These are phyloP conservation scores for Fusarium fujikuroi DNA, from an alignment of 2,329 filamentous ascomycete species.

Conservation along the genomic window DNA sequence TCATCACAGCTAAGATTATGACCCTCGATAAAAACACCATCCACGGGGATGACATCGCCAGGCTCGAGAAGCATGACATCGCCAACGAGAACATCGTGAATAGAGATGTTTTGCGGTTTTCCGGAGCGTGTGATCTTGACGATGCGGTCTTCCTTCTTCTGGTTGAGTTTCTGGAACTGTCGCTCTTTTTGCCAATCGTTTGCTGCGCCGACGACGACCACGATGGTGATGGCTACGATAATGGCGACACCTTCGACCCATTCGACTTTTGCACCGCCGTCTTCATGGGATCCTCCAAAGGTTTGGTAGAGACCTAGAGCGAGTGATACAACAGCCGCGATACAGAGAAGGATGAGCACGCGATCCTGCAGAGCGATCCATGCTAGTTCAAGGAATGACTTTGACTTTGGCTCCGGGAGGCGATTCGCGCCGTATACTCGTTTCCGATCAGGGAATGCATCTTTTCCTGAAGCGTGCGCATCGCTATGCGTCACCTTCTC, in stretches of 20 bases:
- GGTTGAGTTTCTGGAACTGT: slow-evolving; percentile 71
- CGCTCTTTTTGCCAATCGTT: slow-evolving; percentile 77
- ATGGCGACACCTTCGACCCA: slow-evolving; percentile 77
- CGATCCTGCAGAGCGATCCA: slow-evolving; percentile 76
- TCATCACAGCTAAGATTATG: slow-evolving; percentile 71
- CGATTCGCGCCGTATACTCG: slow-evolving; percentile 55
- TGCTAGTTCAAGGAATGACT: slow-evolving; percentile 67
- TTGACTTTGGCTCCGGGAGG: slow-evolving; percentile 70
- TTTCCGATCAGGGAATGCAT: slow-evolving; percentile 30
- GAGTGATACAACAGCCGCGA: slow-evolving; percentile 73
- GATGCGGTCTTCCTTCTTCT: slow-evolving; percentile 70
- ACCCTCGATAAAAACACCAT: slow-evolving; percentile 72
- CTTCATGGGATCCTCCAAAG: slow-evolving; percentile 58
- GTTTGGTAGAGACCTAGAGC: slow-evolving; percentile 75
- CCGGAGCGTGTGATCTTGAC: slow-evolving; percentile 75
- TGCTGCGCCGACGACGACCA: slow-evolving; percentile 69
- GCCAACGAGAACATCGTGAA: slow-evolving; percentile 75
- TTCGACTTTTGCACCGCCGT: slow-evolving; percentile 61
- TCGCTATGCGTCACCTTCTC: not conserved
- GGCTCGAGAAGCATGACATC: slow-evolving; percentile 76
- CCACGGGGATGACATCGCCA: slow-evolving; percentile 75
- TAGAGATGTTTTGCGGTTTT: slow-evolving; percentile 69
- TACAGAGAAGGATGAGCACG: slow-evolving; percentile 72
- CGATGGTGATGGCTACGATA: slow-evolving; percentile 72
- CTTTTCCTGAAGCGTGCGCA: slow-evolving; percentile 3